Base-by-base conservation (phyloP, 2,329 filamentous ascomycete species). In the Rhytidhysteron rufulum region DNA sequence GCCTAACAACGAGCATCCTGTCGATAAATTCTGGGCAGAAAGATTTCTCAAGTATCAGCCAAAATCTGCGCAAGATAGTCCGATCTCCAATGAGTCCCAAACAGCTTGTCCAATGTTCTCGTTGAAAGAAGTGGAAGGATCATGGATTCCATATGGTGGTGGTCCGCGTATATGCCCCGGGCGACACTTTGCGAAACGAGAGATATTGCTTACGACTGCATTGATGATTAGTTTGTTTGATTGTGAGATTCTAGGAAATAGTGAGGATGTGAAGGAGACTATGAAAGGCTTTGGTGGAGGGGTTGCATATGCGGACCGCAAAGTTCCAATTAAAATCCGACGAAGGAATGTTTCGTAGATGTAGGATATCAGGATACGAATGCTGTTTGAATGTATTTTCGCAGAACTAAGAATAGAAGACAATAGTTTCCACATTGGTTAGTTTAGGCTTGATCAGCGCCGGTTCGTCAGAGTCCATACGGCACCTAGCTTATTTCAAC, bases 141-240 rank as follows among this genome's bases (percentile, higher is more conserved):
- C 55, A 1, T 69, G 55, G 47, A 54, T 66, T 3, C 64, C 63
- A 0, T 68, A 55, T 19, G 65, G 66, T 0, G 63, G 63, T 3
- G 47, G 47, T n/a, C 42, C 43, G 4, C 51, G 54, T 6, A 55
- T 63, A 17, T 69, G 66, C 19, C 65, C 63, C 0, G 65, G 66
- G 1, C 58, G 59, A 0, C 59, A 62, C 29, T 67, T 64, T 24
- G 61, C 66, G 1, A 67, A 68, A 22, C 52, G 55, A 11, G 57
- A 67, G 36, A 53, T 61, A 0, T 55, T 66, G 24, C 43, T 56
- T 1, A 51, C 51, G 0, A 45, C 63, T 11, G 58, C 61, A 1
- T 30, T 65, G 18, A 50, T 66, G 15, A 43, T 67, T 6, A 43
- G 47, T 0, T 54, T 49, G 11, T 66, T 58, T 34, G 58, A 66